Percentiles rank a stretch among this genome's conserved stretches.
phyloP scores from a whole-genome alignment of 2,329 filamentous ascomycete genomes.

The Colletotrichum spaethianum region DNA sequence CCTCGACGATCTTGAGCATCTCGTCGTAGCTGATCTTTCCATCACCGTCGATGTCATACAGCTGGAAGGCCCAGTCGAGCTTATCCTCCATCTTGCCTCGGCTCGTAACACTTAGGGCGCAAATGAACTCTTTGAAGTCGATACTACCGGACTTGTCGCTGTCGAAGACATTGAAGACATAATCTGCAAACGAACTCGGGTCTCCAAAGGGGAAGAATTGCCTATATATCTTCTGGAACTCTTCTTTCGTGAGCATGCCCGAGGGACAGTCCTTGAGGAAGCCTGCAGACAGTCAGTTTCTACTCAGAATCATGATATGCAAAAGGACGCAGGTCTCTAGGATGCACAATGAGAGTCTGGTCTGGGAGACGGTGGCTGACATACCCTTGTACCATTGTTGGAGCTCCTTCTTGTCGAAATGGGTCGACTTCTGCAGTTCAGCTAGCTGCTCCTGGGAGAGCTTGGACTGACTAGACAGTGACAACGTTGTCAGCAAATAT shows the following conservation, averaged over 20 bases:
- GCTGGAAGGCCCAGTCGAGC: conserved; percentile 98
- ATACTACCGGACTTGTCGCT: conserved; percentile 97
- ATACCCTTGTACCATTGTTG: conserved; percentile 99
- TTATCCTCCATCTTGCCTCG: conserved; percentile 99
- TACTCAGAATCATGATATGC: neutral
- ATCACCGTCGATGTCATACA: conserved; percentile 99
- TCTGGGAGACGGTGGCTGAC: conserved; percentile 46
- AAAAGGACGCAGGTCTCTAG: neutral
- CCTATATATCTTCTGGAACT: conserved; percentile 99
- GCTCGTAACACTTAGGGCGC: conserved; percentile 95
- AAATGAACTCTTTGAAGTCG: conserved; percentile 99
- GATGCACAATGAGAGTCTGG: neutral
- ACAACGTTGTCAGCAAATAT: conserved; percentile 44
- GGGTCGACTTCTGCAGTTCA: conserved; percentile 95
- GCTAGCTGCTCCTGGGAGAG: conserved; percentile 95
- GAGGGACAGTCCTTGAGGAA: conserved; percentile 99
- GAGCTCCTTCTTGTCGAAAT: conserved; percentile 99
- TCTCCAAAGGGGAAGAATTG: conserved; percentile 99
- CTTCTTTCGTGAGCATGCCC: conserved; percentile 96
- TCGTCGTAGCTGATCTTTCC: conserved; percentile 99
- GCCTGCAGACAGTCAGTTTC: conserved; percentile 66
- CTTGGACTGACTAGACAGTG: conserved; percentile 86
- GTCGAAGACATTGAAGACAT: conserved; percentile 99
- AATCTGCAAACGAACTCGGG: conserved; percentile 96
- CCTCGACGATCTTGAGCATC: conserved; percentile 98